Evolutionary conservation across 495 filamentous ascomycete genomes (phyloP).

Genomic region (Penicillium roqueforti): DNA sequence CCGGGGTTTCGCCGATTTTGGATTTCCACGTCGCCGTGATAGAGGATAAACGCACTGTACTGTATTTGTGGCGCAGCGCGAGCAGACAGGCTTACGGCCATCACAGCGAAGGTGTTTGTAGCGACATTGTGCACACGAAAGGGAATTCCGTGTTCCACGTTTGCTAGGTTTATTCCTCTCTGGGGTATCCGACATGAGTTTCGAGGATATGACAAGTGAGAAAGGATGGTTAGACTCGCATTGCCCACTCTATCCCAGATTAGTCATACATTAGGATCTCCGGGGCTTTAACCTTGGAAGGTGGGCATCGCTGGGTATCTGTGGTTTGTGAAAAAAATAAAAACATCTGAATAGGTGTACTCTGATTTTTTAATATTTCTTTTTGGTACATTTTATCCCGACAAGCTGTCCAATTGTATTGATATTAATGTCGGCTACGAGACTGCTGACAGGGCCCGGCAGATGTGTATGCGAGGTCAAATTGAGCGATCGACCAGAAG

Average conservation of each 20-base stretch:
- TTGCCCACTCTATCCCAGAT: too few species aligned
- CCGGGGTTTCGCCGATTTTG: neutral
- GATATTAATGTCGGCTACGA: too few species aligned
- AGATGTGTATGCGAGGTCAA: neutral
- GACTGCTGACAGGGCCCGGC: neutral
- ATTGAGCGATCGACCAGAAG: neutral
- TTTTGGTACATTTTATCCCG: too few species aligned
- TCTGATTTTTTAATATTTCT: too few species aligned
- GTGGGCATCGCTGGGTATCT: too few species aligned
- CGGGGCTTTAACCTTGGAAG: too few species aligned
- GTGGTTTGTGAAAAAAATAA: too few species aligned
- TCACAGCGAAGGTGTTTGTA: constrained; percentile 25
- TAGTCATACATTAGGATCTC: too few species aligned
- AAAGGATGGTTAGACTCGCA: too few species aligned
- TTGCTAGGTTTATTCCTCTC: neutral
- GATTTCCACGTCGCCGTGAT: constrained; percentile 15
- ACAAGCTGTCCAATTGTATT: too few species aligned
- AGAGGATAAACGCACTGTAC: constrained; percentile 14
- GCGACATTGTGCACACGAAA: constrained; percentile 23
- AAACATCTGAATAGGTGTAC: too few species aligned
- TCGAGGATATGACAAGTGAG: neutral
- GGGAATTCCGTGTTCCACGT: constrained; percentile 13
- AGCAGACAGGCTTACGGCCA: constrained; percentile 17
- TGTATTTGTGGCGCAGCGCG: constrained; percentile 13
- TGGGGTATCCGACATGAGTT: neutral